These are phyloP conservation scores for Passalora sequoiae DNA, from an alignment of 2,329 filamentous ascomycete species.

Conservation along the genomic window DNA sequence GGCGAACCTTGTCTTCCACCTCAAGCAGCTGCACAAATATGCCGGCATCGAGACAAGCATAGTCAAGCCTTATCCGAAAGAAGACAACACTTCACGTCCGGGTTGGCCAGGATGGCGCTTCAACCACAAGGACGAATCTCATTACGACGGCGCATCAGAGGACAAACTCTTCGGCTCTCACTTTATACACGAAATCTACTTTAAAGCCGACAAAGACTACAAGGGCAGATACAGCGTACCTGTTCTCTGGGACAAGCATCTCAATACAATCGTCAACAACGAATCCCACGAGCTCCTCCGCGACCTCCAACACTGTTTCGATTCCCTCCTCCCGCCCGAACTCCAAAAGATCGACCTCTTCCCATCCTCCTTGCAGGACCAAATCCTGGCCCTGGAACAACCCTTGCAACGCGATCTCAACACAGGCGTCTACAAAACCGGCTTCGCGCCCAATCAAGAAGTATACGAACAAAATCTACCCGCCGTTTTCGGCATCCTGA, in stretches of 20 bases:
- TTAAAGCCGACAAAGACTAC: slow-evolving; percentile 56
- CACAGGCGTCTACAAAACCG: slow-evolving; percentile 55
- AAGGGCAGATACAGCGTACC: slow-evolving; percentile 59
- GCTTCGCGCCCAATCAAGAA: slow-evolving; percentile 54
- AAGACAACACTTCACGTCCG: slow-evolving; percentile 57
- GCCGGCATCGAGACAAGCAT: slow-evolving; percentile 50
- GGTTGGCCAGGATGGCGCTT: slow-evolving; percentile 63
- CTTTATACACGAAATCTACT: slow-evolving; percentile 60
- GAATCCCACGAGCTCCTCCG: slow-evolving; percentile 56
- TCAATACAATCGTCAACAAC: slow-evolving; percentile 55
- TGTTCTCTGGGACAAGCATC: slow-evolving; percentile 57
- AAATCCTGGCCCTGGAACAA: slow-evolving; percentile 50
- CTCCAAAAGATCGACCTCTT: slow-evolving; percentile 49
- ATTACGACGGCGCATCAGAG: slow-evolving; percentile 51
- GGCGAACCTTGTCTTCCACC: slow-evolving; percentile 52
- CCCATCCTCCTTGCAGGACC: slow-evolving; percentile 42
- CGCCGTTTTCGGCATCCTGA: slow-evolving; percentile 55
- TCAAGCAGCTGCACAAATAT: slow-evolving; percentile 53
- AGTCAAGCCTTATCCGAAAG: slow-evolving; percentile 63
- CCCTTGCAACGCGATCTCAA: slow-evolving; percentile 57
- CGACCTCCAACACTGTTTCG: slow-evolving; percentile 54
- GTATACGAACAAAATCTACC: slow-evolving; percentile 52
- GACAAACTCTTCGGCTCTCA: slow-evolving; percentile 55
- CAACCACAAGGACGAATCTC: slow-evolving; percentile 39
- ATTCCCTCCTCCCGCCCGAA: slow-evolving; percentile 43